Evolutionary conservation across 2,329 filamentous ascomycete genomes (phyloP).

Genomic region (Plectosphaerella sp.): DNA sequence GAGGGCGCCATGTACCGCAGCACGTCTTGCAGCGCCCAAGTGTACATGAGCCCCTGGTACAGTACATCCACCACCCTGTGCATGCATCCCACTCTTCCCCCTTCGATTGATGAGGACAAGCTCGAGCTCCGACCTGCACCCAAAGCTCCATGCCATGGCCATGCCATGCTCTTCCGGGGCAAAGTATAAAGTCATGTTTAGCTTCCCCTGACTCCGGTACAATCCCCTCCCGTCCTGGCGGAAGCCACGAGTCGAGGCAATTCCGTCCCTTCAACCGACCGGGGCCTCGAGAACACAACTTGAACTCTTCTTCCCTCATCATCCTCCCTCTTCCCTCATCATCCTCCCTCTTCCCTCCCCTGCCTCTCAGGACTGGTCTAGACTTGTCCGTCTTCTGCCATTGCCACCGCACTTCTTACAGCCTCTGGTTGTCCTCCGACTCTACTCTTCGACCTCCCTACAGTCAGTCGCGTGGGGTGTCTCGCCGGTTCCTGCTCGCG

Average conservation of each 20-base stretch:
- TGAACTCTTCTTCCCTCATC: not conserved
- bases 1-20: too few species aligned
- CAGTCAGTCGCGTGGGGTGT: too few species aligned
- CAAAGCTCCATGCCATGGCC: not conserved
- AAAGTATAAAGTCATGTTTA: conserved; percentile 34
- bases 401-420: too few species aligned
- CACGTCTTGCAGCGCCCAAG: too few species aligned
- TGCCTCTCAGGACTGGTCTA: not conserved
- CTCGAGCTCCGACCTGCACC: not conserved
- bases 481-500: too few species aligned
- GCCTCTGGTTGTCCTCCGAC: too few species aligned
- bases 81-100: not conserved
- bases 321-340: not conserved
- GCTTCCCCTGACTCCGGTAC: conserved; percentile 20
- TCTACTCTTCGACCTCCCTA: too few species aligned
- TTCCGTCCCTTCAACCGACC: conserved; percentile 29
- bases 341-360: not conserved
- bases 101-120: not conserved
- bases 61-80: not conserved
- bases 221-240: conserved; percentile 27
- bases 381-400: not conserved
- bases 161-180: conserved; percentile 10
- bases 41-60: too few species aligned
- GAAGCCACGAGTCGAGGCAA: conserved; percentile 39
- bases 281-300: not conserved